Evolutionary conservation across 768 basidiomycete species (phyloP), one percentile per base, ranked within the genome.

Genomic region (Porpolomopsis calyptriformis): DNA sequence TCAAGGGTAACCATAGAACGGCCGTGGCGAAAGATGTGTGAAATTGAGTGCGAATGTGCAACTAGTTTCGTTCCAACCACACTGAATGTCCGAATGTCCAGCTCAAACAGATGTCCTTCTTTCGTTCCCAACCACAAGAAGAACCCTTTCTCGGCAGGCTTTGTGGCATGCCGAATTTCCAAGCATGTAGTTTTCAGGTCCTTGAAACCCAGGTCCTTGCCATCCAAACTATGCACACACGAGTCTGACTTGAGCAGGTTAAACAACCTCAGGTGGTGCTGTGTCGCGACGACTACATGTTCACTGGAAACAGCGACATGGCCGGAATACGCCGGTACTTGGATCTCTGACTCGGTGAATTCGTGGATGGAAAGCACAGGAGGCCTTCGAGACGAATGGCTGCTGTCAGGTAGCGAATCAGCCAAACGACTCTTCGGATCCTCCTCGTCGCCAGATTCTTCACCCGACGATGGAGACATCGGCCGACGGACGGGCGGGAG

Each of bases 121-220:
- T 86, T 91, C 23, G 89, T 89, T 3, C 93, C 94, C 9, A 83
- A 64, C 93, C 93, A 97, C 2, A 91, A 54, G 45, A 76, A 71
- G 24, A 68, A 68, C 2, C 85, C 87, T 14, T 73, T 67, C 43
- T 82, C 76, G 0, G 52, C 63, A n/a, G 62, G 53, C 8, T 59
- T 53, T 2, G 52, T 54, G 2, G 72, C 70, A 0, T 82, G 73
- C 12, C 82, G 71, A 59, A 92, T 88, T 60, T 84, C 89, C 63
- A 94, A 71, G 18, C 81, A 78, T 1, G 82, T 81, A 29, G 93
- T 70, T 53, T 78, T 80, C 3, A 74, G 62, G 36, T 89, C 83
- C 56, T 84, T 88, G 40, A 73, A 40, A 0, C 75, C 76, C 2
- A 79, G 57, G 10, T 79, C 75, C 49, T 75, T 80, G 43, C 80